Conservation (phyloP, 768 basidiomycete species). For the Lactarius sanguifluus region DNA sequence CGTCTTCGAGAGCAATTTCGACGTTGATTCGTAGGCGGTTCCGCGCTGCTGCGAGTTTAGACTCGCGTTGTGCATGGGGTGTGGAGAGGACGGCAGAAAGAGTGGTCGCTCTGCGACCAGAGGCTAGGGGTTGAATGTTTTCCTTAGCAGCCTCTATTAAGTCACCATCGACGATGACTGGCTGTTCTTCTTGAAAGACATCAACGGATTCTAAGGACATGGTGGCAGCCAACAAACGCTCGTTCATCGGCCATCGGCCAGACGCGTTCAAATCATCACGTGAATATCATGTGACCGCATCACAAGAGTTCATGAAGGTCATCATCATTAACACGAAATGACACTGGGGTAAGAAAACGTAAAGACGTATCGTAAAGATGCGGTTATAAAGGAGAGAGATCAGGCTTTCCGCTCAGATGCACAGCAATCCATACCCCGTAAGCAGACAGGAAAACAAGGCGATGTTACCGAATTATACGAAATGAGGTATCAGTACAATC, state of each 20-base stretch:
- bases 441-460: constrained; percentile 4
- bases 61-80: constrained; percentile 74
- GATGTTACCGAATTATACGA: constrained; percentile 15
- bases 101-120: constrained; percentile 76
- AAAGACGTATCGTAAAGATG: constrained; percentile 24
- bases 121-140: constrained; percentile 80
- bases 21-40: constrained; percentile 70
- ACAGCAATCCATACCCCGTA: constrained; percentile 13
- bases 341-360: constrained; percentile 5
- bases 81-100: constrained; percentile 72
- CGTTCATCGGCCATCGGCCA: neutral
- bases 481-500: constrained; percentile 25
- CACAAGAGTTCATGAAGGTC: neutral
- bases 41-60: constrained; percentile 62
- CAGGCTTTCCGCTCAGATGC: constrained; percentile 21
- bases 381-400: constrained; percentile 22
- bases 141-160: constrained; percentile 82
- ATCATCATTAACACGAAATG: neutral
- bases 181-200: constrained; percentile 42
- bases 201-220: constrained; percentile 31
- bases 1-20: constrained; percentile 64
- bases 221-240: neutral
- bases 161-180: constrained; percentile 72
- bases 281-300: constrained; percentile 26
- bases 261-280: constrained; percentile 13